Base-by-base conservation (phyloP, 108 stramenopile genomes). In the Nannochloropsis oceanica region DNA sequence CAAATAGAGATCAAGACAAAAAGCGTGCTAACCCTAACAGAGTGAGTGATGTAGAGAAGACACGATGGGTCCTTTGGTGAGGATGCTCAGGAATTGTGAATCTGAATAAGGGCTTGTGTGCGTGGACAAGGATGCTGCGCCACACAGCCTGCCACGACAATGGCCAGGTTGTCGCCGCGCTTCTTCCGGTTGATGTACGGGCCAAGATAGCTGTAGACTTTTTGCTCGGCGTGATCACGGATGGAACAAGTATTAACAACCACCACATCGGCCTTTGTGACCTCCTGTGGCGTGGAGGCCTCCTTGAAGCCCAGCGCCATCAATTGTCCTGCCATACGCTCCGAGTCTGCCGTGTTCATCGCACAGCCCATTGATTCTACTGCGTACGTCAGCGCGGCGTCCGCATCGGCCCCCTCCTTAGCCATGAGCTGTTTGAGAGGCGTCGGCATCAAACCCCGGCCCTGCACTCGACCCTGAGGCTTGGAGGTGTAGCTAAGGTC, bases 331-430 rank as follows among this genome's bases (percentile, higher is more conserved):
- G 95, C 96, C 81, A 99, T 95, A 43, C 98, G 90, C 91, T 99
- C 98, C 43, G 94, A 94, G 87, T 99, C 98, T 8, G 98, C 96
- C 26, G 93, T 85, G 86, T 99, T 99, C 98, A 99, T 99, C 92
- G 97, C 96, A 86, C 98, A 98, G 18, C 98, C 96, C 93, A 94
- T 95, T 8, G 96, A 95, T 83, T 93, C 86, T 44, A 91, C 59
- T 25, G 44, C 83, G 84, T 95, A 95, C 25, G 25, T 44, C 43
- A 43, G 18, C 5, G 43, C 82, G 13, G 82, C 82, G 12, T 43
- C 82, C 8, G 11, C 82, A 22, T 43, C 82, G 12, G 11, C 82
- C 12, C 18, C 9, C 18, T 44, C 44, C 10, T 20, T 44, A 0
- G 44, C 82, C 44, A n/a, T 14, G 10, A n/a, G 43, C 82, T 44